Conservation (phyloP, 2,329 filamentous ascomycete species). For the Beauveria sp. region DNA sequence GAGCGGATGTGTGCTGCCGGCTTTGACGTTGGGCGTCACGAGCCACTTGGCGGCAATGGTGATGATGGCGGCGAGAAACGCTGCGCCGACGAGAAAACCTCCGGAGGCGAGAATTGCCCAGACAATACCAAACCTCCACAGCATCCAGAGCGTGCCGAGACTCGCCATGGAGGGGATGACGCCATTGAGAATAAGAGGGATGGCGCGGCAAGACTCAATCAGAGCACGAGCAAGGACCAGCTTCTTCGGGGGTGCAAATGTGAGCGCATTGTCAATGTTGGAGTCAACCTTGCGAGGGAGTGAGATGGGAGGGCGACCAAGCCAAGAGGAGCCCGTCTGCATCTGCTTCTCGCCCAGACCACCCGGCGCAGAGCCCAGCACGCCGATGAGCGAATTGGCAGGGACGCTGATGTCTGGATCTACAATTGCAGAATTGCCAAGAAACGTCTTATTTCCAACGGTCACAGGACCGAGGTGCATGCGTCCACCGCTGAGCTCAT, state of each 20-base stretch:
- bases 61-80: constrained; percentile 7
- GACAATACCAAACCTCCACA: constrained; percentile 12
- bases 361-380: constrained; percentile 14
- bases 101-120: constrained; percentile 13
- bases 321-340: constrained; percentile 16
- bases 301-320: constrained; percentile 17
- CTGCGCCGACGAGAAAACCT: constrained; percentile 8
- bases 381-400: constrained; percentile 14
- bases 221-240: constrained; percentile 13
- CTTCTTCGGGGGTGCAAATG: constrained; percentile 14
- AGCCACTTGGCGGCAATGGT: constrained; percentile 16
- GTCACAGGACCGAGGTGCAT: constrained; percentile 13
- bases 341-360: constrained; percentile 12
- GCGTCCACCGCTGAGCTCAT: constrained; percentile 12
- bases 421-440: constrained; percentile 18
- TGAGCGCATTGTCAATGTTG: constrained; percentile 14
- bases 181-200: constrained; percentile 14
- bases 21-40: constrained; percentile 13
- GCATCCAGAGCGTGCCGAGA: constrained; percentile 9
- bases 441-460: constrained; percentile 14
- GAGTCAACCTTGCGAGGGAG: constrained; percentile 14
- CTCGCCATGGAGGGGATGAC: constrained; percentile 3
- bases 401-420: constrained; percentile 13
- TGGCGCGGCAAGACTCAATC: constrained; percentile 14
- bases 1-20: constrained; percentile 16